phyloP scores from a whole-genome alignment of 2,329 filamentous ascomycete species.

The Elsinoe arachidis region DNA sequence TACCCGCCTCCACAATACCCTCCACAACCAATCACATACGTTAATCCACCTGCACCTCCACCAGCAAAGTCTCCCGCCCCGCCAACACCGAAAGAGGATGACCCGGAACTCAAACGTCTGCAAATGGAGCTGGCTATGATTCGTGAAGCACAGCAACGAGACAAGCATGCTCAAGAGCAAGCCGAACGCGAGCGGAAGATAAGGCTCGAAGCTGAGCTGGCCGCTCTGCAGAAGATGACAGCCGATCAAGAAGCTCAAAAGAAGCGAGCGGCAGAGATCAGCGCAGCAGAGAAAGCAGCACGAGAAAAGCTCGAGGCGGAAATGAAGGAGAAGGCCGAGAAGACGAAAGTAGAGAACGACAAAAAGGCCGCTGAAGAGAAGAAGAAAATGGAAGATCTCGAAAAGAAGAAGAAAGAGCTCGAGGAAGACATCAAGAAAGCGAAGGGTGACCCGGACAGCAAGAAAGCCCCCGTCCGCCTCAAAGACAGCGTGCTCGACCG shows the following conservation, averaged over 20 bases:
- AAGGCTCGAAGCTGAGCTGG: slow-evolving; percentile 9
- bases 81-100: slow-evolving; percentile 1
- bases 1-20: not conserved
- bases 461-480: slow-evolving; percentile 72
- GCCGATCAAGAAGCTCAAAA: slow-evolving; percentile 1
- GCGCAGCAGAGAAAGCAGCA: slow-evolving; percentile 22
- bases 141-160: not conserved
- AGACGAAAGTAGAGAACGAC: slow-evolving; percentile 34
- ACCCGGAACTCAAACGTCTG: slow-evolving; percentile 9
- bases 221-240: not conserved
- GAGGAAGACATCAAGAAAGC: slow-evolving; percentile 41
- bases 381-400: slow-evolving; percentile 42
- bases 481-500: slow-evolving; percentile 76
- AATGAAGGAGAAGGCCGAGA: slow-evolving; percentile 45
- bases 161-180: not conserved
- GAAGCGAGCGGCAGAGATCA: slow-evolving; percentile 21
- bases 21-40: not conserved
- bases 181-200: slow-evolving; percentile 11
- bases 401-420: slow-evolving; percentile 40
- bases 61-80: slow-evolving; percentile 6
- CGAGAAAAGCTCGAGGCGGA: slow-evolving; percentile 34
- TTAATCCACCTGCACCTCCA: not conserved
- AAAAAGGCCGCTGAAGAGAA: slow-evolving; percentile 46
- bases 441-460: slow-evolving; percentile 43
- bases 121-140: not conserved